Evolutionary conservation across 2,329 filamentous ascomycete genomes (phyloP).

Genomic region (Lasiodiplodia gonubiensis): DNA sequence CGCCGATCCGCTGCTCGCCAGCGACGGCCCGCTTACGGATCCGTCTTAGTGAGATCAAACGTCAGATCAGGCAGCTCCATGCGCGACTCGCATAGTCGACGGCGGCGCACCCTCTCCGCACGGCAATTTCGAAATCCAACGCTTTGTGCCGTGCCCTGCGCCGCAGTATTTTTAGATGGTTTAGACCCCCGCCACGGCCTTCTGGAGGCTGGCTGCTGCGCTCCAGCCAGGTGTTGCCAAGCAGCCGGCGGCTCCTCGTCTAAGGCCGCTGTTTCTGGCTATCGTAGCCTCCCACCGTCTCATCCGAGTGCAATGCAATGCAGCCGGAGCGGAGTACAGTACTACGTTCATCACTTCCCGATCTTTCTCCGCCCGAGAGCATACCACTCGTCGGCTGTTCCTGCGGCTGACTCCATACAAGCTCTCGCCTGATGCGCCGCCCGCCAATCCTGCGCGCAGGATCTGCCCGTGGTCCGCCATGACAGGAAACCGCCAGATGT

Average conservation of each 20-base stretch:
- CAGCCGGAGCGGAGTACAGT: no score
- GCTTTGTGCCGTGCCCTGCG: neutral
- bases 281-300: no score
- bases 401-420: neutral
- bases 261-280: no score
- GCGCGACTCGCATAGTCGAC: neutral
- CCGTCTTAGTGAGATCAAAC: neutral
- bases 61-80: neutral
- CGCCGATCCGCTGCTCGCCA: neutral
- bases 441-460: neutral
- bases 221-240: neutral
- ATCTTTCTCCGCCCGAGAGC: neutral
- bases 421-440: neutral
- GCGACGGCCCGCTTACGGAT: no score
- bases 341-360: neutral
- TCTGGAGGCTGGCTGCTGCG: neutral
- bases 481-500: neutral
- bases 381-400: neutral
- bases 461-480: neutral
- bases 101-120: conserved; percentile 2
- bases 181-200: neutral
- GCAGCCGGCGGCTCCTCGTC: neutral
- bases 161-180: conserved; percentile 15
- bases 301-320: no score
- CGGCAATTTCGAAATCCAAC: conserved; percentile 1